These are phyloP conservation scores for Capillidium rhysosporum DNA, from an alignment of 371 early-diverging fungal genomes.

Conservation along the genomic window DNA sequence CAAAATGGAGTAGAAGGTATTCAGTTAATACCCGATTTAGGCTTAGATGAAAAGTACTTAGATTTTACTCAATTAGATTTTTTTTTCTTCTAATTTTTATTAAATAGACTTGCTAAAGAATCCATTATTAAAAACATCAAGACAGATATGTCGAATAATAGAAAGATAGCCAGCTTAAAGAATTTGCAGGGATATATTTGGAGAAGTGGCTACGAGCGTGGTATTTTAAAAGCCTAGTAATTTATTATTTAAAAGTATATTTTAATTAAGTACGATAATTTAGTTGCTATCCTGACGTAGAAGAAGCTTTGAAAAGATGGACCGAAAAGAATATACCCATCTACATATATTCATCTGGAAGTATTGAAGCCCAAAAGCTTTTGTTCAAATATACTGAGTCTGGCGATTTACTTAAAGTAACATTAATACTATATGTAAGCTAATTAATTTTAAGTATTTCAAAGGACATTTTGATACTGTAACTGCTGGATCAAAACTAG, in stretches of 20 bases:
- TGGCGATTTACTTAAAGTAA: constrained; percentile 56
- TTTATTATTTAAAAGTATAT: constrained; percentile 10
- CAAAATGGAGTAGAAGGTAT: neutral
- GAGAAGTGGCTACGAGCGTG: constrained; percentile 60
- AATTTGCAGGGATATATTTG: constrained; percentile 89
- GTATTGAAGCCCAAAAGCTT: constrained; percentile 78
- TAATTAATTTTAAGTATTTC: constrained; percentile 28
- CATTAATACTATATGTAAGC: constrained; percentile 1
- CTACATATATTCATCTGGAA: constrained; percentile 89
- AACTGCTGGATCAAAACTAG: constrained; percentile 51
- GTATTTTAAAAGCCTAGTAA: constrained; percentile 54
- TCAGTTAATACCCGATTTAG: neutral
- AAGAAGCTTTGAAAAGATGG: constrained; percentile 51
- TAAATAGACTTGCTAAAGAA: constrained; percentile 18
- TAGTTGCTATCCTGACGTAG: constrained; percentile 72
- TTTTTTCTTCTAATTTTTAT: neutral
- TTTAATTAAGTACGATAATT: neutral
- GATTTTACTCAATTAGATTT: neutral
- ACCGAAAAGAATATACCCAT: constrained; percentile 28
- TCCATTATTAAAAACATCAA: constrained; percentile 41
- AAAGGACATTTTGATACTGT: constrained; percentile 75
- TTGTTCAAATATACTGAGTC: constrained; percentile 60
- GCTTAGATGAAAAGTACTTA: neutral
- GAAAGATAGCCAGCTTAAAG: constrained; percentile 75
- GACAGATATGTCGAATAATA: constrained; percentile 69